phyloP scores from a whole-genome alignment of 2,329 filamentous ascomycete species.

The Rhynchosporium secalis region DNA sequence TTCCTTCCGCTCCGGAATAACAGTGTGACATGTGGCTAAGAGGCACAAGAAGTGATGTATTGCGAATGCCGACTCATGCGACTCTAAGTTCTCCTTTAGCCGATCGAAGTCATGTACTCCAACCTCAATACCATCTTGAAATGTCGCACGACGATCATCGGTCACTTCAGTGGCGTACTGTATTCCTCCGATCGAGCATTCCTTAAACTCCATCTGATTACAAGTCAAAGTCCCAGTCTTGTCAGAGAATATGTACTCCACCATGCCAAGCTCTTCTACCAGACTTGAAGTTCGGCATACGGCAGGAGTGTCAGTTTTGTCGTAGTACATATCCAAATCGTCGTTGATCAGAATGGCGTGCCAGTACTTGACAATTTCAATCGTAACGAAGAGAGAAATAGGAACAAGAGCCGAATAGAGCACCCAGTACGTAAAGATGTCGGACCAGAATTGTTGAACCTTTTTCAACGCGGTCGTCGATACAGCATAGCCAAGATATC shows the following conservation, averaged over 20 bases:
- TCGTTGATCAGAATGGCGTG: slow-evolving; percentile 97
- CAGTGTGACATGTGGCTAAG: slow-evolving; percentile 89
- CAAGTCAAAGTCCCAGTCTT: slow-evolving; percentile 98
- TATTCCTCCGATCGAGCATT: slow-evolving; percentile 88
- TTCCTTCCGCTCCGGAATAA: slow-evolving; percentile 86
- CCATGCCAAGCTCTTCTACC: slow-evolving; percentile 96
- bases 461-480: slow-evolving; percentile 56
- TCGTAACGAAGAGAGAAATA: slow-evolving; percentile 95
- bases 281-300: slow-evolving; percentile 95
- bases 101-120: slow-evolving; percentile 69
- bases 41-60: slow-evolving; percentile 86
- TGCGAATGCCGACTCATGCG: slow-evolving; percentile 56
- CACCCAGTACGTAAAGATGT: slow-evolving; percentile 98
- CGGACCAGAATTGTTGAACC: slow-evolving; percentile 83
- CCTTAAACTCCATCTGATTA: slow-evolving; percentile 98
- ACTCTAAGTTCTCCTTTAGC: slow-evolving; percentile 59
- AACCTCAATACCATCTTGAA: slow-evolving; percentile 74
- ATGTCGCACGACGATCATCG: slow-evolving; percentile 80
- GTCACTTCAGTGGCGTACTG: slow-evolving; percentile 92
- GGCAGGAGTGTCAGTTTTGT: slow-evolving; percentile 90
- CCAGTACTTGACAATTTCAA: slow-evolving; percentile 97
- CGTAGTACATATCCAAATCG: slow-evolving; percentile 96
- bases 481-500: slow-evolving; percentile 69
- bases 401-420: slow-evolving; percentile 95
- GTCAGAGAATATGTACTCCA: slow-evolving; percentile 98